Evolutionary conservation across 306 rosid species (phyloP), one percentile per base, ranked within the genome.

Genomic region (Pterocarpus macrocarpus): DNA sequence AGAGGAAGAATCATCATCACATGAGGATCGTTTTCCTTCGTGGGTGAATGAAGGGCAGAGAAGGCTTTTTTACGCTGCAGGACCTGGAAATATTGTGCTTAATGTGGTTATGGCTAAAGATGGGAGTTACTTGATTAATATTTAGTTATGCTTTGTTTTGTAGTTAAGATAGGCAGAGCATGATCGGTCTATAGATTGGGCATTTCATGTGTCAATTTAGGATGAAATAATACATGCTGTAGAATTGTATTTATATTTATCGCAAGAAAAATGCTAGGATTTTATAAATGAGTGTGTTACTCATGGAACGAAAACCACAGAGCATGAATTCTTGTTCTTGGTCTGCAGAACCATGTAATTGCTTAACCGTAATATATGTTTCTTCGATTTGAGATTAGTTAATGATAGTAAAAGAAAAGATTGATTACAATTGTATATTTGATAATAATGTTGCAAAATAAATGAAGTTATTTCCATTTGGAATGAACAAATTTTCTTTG

Each of bases 41-140:
- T 91, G 97, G 97, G 55, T 84, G 4, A 56, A 5, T 16, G 83
- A 41, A 1, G 82, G 75, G 1, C 64, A 71, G n/a, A 56, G 90
- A 1, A 80, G 55, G 17, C 91, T 91, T 12, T 69, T 87, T 0
- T 35, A 44, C 8, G 81, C 78, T 11, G 64, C 16, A 16, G 61
- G 78, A 1, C 8, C 64, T 0, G 61, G 2, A 16, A 8, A 0
- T 1, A 12, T 88, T 34, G 80, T 74, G 50, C 80, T 94, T 2
- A 66, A 95, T 16, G 91, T 76, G 1, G 85, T 86, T 12, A 97
- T 95, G 41, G 91, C 97, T 5, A 73, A 85, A 75, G 92, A 95
- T 4, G 95, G 97, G 0, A 77, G 80, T 49, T 6, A 9, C 12
- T 45, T 6, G 11, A 45, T 7, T 9, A 45, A 9, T 45, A 45